Conservation (phyloP, 176 grass and related monocot genomes). For the Paspalum vaginatum region DNA sequence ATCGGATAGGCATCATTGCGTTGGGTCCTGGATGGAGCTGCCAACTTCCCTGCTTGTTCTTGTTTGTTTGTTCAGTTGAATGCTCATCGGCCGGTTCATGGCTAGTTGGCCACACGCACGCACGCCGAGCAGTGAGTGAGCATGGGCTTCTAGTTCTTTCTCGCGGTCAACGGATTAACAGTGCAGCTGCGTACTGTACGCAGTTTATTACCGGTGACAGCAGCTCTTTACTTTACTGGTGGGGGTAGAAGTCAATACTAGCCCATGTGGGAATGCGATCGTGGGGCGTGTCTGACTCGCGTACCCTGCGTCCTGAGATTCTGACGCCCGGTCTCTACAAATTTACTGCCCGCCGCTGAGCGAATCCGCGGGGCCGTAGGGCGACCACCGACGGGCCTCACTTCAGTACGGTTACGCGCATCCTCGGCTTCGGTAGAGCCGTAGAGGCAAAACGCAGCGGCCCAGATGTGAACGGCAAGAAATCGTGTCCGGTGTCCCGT, state of each 20-base stretch:
- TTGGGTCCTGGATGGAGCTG: not conserved
- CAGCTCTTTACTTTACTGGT: not conserved
- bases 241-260: not conserved
- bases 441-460: not conserved
- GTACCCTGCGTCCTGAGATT: slow-evolving; percentile 19
- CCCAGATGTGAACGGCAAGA: slow-evolving; percentile 25
- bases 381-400: not conserved
- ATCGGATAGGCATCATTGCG: slow-evolving; percentile 11
- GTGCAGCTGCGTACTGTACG: not conserved
- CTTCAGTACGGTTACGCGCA: slow-evolving; percentile 22
- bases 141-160: not conserved
- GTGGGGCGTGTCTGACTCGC: not conserved
- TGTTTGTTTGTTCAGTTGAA: too few species aligned
- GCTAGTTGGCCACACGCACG: too few species aligned
- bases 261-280: not conserved
- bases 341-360: not conserved
- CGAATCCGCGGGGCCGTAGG: not conserved
- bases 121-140: not conserved
- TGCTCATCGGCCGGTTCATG: not conserved
- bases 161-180: not conserved
- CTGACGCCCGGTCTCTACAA: not conserved
- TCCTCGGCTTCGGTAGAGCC: not conserved
- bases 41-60: not conserved
- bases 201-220: not conserved
- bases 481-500: slow-evolving; percentile 43